Conservation (phyloP, 148 eudicot genomes). For the Chenopodium album region DNA sequence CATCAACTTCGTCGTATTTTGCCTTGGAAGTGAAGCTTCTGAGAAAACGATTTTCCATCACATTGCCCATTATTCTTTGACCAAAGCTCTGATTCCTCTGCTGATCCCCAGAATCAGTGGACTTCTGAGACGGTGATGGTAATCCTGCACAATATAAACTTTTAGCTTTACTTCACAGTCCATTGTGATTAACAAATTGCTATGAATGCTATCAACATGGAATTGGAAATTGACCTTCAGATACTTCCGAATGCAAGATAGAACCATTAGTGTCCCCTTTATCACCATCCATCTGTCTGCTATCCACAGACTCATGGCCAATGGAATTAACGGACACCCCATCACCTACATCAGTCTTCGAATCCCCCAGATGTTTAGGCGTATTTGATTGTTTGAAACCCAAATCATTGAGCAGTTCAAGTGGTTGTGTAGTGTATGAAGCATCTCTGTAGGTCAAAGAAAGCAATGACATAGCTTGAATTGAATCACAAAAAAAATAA, state of each 20-base stretch:
- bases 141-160: slow-evolving; percentile 45
- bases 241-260: slow-evolving; percentile 37
- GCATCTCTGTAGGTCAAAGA: slow-evolving; percentile 69
- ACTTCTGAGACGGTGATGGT: slow-evolving; percentile 64
- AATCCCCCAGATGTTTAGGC: slow-evolving; percentile 42
- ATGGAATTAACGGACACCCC: slow-evolving; percentile 23
- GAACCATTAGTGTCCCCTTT: slow-evolving; percentile 39
- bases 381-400: slow-evolving; percentile 56
- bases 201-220: neutral
- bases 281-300: slow-evolving; percentile 30
- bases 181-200: neutral
- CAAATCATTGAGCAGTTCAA: slow-evolving; percentile 87
- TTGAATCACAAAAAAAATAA: too few species aligned
- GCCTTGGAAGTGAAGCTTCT: slow-evolving; percentile 91
- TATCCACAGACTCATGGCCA: slow-evolving; percentile 33
- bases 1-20: slow-evolving; percentile 57
- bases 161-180: neutral
- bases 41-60: slow-evolving; percentile 75
- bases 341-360: slow-evolving; percentile 38
- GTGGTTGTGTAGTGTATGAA: slow-evolving; percentile 91
- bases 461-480: slow-evolving; percentile 8
- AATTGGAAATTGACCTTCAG: slow-evolving; percentile 57
- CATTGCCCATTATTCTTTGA: slow-evolving; percentile 92
- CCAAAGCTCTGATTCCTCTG: slow-evolving; percentile 83
- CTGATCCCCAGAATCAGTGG: slow-evolving; percentile 48